These are phyloP conservation scores for Arachis stenosperma DNA, from an alignment of 306 rosid species.

Conservation along the genomic window DNA sequence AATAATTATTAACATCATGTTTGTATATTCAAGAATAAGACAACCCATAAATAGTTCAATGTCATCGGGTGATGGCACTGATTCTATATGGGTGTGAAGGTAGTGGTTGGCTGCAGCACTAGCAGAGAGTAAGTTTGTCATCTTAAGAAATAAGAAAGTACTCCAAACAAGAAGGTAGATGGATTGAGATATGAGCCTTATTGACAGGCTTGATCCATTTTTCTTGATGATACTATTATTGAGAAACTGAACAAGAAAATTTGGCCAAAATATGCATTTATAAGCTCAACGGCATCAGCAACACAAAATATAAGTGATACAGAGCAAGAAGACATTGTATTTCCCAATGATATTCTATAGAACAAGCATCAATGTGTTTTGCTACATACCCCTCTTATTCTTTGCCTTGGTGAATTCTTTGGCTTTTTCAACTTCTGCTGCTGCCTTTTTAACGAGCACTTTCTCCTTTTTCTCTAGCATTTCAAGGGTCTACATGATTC, in stretches of 20 bases:
- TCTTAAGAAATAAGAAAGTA: slow-evolving; percentile 19
- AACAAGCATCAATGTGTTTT: slow-evolving; percentile 21
- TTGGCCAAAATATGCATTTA: slow-evolving; percentile 7
- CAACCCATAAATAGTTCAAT: neutral
- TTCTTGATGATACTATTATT: neutral
- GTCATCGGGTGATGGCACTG: neutral
- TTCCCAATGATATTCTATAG: neutral
- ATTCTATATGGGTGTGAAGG: neutral
- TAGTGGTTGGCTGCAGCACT: neutral
- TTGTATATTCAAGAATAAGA: neutral
- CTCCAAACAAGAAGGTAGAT: neutral
- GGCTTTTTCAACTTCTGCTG: slow-evolving; percentile 86
- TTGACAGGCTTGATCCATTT: slow-evolving; percentile 5
- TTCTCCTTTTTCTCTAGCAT: slow-evolving; percentile 99
- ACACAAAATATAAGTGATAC: neutral
- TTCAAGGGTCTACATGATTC: slow-evolving; percentile 79
- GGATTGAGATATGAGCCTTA: neutral
- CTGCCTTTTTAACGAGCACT: slow-evolving; percentile 76
- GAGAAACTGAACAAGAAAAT: slow-evolving; percentile 5
- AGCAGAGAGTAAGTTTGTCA: neutral
- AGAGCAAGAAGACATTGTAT: slow-evolving; percentile 3
- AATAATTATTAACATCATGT: neutral
- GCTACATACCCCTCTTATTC: slow-evolving; percentile 83
- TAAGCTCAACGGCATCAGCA: slow-evolving; percentile 8
- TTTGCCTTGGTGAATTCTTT: slow-evolving; percentile 82